These are phyloP conservation scores for Nelumbo lutea DNA, from an alignment of 164 flowering plant species.

Conservation along the genomic window DNA sequence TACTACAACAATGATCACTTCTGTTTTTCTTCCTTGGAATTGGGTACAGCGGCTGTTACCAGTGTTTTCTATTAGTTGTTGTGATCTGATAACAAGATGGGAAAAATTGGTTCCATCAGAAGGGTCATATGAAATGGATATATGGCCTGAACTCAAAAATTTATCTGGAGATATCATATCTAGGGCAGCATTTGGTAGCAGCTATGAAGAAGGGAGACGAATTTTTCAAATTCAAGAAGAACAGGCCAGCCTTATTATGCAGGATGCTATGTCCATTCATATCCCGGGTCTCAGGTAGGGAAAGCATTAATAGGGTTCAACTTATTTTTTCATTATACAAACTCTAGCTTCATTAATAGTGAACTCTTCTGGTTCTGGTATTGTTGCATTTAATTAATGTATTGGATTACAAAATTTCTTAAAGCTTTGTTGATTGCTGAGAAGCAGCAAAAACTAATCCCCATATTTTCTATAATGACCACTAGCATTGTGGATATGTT, in stretches of 20 bases:
- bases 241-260: constrained; percentile 1
- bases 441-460: too few relatives aligned
- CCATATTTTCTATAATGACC: too few relatives aligned
- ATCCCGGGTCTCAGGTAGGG: constrained; percentile 8
- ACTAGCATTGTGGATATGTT: too few relatives aligned
- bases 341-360: too few relatives aligned
- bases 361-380: too few relatives aligned
- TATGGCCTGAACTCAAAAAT: constrained; percentile 9
- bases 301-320: background rate
- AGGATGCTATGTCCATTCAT: background rate
- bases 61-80: constrained; percentile 10
- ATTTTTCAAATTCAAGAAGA: constrained; percentile 22
- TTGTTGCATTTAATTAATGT: too few relatives aligned
- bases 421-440: too few relatives aligned
- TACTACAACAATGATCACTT: background rate
- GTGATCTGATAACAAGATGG: constrained; percentile 19
- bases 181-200: constrained; percentile 18
- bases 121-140: constrained; percentile 20
- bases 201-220: constrained; percentile 17
- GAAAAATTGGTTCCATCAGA: constrained; percentile 1
- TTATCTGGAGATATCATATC: constrained; percentile 22
- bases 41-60: constrained; percentile 17
- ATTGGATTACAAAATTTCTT: too few relatives aligned
- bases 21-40: background rate
- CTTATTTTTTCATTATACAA: background rate